These are phyloP conservation scores for Rostrohypoxylon terebratum DNA, from an alignment of 495 filamentous ascomycete genomes.

Conservation along the genomic window DNA sequence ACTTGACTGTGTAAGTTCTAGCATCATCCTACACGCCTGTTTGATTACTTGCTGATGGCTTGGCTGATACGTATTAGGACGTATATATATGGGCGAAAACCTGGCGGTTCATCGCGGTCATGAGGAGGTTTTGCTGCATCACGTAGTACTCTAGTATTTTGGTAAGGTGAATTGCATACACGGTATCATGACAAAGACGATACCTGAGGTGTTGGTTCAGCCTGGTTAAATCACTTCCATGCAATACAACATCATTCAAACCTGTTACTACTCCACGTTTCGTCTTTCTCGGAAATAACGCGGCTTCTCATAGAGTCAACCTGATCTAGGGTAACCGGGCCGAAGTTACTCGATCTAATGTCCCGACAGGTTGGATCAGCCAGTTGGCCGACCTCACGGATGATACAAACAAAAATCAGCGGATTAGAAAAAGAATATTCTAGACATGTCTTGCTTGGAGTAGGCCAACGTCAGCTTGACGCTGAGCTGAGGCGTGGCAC, in stretches of 20 bases:
- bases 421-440: not conserved
- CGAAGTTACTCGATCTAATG: not conserved
- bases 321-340: not conserved
- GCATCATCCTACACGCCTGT: not conserved
- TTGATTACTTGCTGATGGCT: not conserved
- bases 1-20: conserved; percentile 49
- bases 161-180: not conserved
- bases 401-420: not conserved
- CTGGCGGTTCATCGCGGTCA: not conserved
- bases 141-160: not conserved
- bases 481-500: not conserved
- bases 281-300: not conserved
- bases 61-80: conserved; percentile 26
- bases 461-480: not conserved
- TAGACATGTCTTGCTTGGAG: not conserved
- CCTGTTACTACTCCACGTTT: not conserved
- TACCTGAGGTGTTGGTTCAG: not conserved
- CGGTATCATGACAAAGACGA: not conserved
- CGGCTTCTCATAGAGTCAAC: not conserved
- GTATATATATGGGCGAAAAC: conserved; percentile 42
- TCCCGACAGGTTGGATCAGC: not conserved
- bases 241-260: not conserved
- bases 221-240: not conserved
- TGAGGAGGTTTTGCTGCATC: not conserved
- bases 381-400: not conserved